phyloP scores from a whole-genome alignment of 345 rosid species.

The Populus alba region DNA sequence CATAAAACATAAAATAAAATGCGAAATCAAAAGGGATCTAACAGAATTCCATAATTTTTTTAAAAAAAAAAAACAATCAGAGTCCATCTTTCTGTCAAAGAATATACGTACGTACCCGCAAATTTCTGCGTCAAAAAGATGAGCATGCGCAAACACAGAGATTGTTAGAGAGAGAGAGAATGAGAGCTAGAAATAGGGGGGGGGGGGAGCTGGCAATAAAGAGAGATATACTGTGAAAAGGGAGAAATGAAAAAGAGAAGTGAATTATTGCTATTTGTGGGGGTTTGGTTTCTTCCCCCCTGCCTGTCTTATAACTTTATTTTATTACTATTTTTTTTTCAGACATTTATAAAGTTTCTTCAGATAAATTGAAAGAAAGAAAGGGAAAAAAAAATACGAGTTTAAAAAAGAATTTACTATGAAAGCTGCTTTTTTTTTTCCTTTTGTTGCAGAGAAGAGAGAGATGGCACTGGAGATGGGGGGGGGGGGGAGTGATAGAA shows the following conservation, averaged over 20 bases:
- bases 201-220: constrained; percentile 25
- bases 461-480: not conserved
- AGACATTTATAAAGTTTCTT: not conserved
- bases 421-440: not conserved
- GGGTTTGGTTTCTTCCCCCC: constrained; percentile 32
- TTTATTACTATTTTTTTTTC: not conserved
- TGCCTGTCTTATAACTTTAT: constrained; percentile 7
- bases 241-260: constrained; percentile 6
- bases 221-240: constrained; percentile 8
- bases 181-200: constrained; percentile 23
- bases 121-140: constrained; percentile 4
- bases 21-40: constrained; percentile 27
- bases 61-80: not conserved
- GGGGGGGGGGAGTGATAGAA: not conserved
- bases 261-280: constrained; percentile 37
- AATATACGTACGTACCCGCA: constrained; percentile 15
- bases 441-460: not conserved
- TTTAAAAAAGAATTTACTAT: not conserved
- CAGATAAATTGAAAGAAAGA: not conserved
- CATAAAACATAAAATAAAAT: constrained; percentile 13
- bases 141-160: constrained; percentile 3
- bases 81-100: not conserved
- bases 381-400: not conserved
- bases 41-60: constrained; percentile 1
- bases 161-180: constrained; percentile 1